Evolutionary conservation across 192 early-diverging fungal species (phyloP).

Genomic region (Ambispora gerdemannii): DNA sequence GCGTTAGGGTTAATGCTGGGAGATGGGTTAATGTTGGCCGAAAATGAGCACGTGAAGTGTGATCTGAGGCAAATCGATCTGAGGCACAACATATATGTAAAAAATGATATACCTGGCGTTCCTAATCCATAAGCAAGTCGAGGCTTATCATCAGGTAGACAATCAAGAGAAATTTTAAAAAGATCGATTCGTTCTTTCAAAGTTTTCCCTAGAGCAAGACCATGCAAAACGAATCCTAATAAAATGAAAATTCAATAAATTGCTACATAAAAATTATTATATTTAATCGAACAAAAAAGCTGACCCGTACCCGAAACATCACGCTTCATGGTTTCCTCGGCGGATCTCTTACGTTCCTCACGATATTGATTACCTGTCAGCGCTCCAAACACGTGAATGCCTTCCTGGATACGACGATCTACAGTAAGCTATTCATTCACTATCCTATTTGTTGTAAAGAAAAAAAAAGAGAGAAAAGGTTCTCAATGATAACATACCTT

Average conservation of each 20-base stretch:
- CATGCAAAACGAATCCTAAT: constrained; percentile 52
- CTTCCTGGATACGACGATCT: constrained; percentile 2
- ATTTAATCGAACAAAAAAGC: not conserved
- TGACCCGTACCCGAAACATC: constrained; percentile 38
- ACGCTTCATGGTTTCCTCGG: constrained; percentile 42
- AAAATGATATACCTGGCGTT: constrained; percentile 42
- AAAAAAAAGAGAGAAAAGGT: not conserved
- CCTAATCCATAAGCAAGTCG: constrained; percentile 53
- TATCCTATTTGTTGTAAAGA: not conserved
- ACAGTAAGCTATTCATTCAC: not conserved
- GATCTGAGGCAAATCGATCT: too few relatives aligned
- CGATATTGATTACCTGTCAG: constrained; percentile 44
- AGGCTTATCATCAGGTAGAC: constrained; percentile 53
- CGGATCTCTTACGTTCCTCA: constrained; percentile 49
- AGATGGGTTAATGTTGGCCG: too few relatives aligned
- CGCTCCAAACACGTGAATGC: constrained; percentile 48
- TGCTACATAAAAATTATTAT: constrained; percentile 8
- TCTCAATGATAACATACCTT: constrained; percentile 32
- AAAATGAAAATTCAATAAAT: constrained; percentile 1
- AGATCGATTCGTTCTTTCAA: constrained; percentile 38
- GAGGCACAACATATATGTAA: too few relatives aligned
- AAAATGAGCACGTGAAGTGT: too few relatives aligned
- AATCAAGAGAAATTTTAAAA: constrained; percentile 45
- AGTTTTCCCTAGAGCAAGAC: constrained; percentile 33
- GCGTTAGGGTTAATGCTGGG: too few relatives aligned